Evolutionary conservation across 306 rosid species (phyloP).

Genomic region (Rosa chinensis): DNA sequence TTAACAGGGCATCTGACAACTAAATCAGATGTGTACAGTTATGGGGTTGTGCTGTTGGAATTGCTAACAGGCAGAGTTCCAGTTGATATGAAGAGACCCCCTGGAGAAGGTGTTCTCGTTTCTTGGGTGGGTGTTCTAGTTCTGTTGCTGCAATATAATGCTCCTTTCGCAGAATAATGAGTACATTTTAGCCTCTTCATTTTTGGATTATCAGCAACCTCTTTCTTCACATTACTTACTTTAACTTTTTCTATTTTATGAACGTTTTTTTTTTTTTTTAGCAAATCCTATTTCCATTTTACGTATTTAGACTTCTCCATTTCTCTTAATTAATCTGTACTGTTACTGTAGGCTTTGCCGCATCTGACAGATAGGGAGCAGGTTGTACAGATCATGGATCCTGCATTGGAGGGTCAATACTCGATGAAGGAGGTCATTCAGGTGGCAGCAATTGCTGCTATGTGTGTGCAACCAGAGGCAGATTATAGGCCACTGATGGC

Average conservation of each 20-base stretch:
- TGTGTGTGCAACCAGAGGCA: slow-evolving; percentile 96
- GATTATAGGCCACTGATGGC: slow-evolving; percentile 98
- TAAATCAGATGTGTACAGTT: slow-evolving; percentile 92
- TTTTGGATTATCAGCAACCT: not conserved
- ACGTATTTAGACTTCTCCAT: not conserved
- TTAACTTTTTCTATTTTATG: not conserved
- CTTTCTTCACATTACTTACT: not conserved
- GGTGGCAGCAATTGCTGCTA: slow-evolving; percentile 92
- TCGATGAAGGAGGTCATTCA: slow-evolving; percentile 92
- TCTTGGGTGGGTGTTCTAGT: slow-evolving; percentile 69
- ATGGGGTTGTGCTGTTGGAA: slow-evolving; percentile 91
- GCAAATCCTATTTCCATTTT: not conserved
- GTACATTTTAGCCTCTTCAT: not conserved
- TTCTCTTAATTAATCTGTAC: slow-evolving; percentile 4
- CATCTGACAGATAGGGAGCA: slow-evolving; percentile 82
- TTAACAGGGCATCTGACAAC: slow-evolving; percentile 94
- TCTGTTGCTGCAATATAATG: not conserved
- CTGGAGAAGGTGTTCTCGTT: slow-evolving; percentile 87
- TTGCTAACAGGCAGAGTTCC: slow-evolving; percentile 92
- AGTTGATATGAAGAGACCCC: slow-evolving; percentile 90
- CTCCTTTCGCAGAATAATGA: not conserved
- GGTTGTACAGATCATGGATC: slow-evolving; percentile 87
- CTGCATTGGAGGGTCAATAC: slow-evolving; percentile 82
- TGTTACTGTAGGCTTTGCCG: slow-evolving; percentile 69
- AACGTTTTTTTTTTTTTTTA: not conserved